Base-by-base conservation (phyloP, 306 rosid genomes). In the Cucurbita maxima region DNA sequence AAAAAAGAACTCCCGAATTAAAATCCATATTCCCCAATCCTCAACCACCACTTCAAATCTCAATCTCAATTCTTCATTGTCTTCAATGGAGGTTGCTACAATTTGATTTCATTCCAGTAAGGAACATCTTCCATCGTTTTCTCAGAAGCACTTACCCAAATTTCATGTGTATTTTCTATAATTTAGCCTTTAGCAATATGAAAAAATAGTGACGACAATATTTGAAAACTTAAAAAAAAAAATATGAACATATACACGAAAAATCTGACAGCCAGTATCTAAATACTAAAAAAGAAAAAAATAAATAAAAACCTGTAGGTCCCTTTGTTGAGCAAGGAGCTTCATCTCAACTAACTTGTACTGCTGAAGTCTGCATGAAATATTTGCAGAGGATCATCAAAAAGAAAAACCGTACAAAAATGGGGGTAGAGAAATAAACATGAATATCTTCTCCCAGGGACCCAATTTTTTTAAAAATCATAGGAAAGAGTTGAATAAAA, bases 291-390 rank as follows among this genome's bases (percentile, higher is more conserved):
- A 50, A 50, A 45, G 51, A 14, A 60, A 74, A 76, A 7, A 77
- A 9, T 0, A 50, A 55, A 50, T 19, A 7, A 13, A 74, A 73
- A 87, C 96, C 93, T 82, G 91, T 80, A 91, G 87, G 75, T 87
- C 91, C 80, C 98, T 88, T 79, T 93, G 98, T 75, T 90, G 98
- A 75, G 98, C 98, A 53, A 90, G 98, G 83, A 93, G 98, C 77
- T 93, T 93, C 98, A 93, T 90, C 78, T 93, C 98, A 63, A 93
- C 96, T 79, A 93, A 77, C 83, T 90, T 93, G 89, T 93, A 93
- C 58, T 93, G 96, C 90, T 93, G 98, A 82, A 93, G 89, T 81
- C 98, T 90, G 91, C 87, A 77, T 75, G 67, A 59, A 67, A 69
- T 25, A 69, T 75, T 68, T 64, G 71, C 58, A 43, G 51, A 44